Conservation (phyloP, 2,329 filamentous ascomycete species). For the Tolypocladium album region DNA sequence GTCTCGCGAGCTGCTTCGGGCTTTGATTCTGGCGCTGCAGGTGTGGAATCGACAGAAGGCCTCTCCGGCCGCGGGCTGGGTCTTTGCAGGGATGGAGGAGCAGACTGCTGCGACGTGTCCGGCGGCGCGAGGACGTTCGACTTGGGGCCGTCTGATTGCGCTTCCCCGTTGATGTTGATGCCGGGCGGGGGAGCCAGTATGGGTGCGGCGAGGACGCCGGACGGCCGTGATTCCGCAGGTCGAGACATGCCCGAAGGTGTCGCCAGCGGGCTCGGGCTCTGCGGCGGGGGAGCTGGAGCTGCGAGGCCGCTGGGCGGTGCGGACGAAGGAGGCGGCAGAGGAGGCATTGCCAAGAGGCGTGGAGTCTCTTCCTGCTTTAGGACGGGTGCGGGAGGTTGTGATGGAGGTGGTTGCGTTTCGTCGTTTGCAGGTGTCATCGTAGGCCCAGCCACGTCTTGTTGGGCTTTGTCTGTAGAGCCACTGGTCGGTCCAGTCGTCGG, state of each 20-base stretch:
- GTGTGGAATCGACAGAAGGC: neutral
- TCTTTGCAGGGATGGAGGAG: constrained; percentile 2
- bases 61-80: neutral
- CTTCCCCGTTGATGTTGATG: constrained; percentile 13
- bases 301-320: constrained; percentile 7
- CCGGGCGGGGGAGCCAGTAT: constrained; percentile 24
- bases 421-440: neutral
- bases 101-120: constrained; percentile 23
- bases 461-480: neutral
- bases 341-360: constrained; percentile 10
- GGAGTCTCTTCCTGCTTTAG: constrained; percentile 3
- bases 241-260: constrained; percentile 12
- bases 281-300: constrained; percentile 7
- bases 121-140: constrained; percentile 34
- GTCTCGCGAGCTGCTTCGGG: neutral
- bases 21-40: neutral
- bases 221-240: constrained; percentile 15
- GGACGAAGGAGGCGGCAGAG: constrained; percentile 7
- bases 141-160: constrained; percentile 22
- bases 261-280: constrained; percentile 4
- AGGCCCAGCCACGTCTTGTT: no score
- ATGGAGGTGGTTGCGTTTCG: neutral
- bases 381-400: neutral
- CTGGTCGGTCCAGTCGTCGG: neutral
- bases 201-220: constrained; percentile 25